Percentiles rank a stretch among this genome's conserved stretches.
Conservation (phyloP, 768 basidiomycete genomes). For the Gloeostereum incarnatum region DNA sequence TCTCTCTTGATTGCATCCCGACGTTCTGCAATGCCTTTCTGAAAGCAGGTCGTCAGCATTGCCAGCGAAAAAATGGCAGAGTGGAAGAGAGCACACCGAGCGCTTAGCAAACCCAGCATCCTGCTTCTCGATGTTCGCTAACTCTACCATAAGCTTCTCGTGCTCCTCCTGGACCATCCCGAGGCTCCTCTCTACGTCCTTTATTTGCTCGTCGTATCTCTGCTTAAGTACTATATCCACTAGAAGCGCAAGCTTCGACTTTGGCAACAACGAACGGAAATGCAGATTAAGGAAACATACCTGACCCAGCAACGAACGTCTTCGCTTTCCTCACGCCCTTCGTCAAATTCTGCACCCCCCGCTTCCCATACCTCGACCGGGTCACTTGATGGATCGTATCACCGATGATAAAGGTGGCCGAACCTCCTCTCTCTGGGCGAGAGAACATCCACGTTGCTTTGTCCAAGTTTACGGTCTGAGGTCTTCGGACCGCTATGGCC, state of each 20-base stretch:
- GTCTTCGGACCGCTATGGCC: conserved; percentile 61
- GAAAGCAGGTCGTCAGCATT: too few species aligned
- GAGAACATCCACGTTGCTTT: conserved; percentile 46
- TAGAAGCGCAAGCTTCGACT: too few species aligned
- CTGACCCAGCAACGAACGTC: conserved; percentile 40
- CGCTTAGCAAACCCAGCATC: too few species aligned
- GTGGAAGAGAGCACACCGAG: conserved; percentile 10
- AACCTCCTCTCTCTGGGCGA: too few species aligned
- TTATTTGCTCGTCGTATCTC: conserved; percentile 39
- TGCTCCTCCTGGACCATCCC: conserved; percentile 18
- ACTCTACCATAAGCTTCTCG: conserved; percentile 16
- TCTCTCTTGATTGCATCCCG: conserved; percentile 21
- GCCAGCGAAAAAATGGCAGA: background rate
- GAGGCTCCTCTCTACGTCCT: conserved; percentile 27
- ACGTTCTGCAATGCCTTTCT: conserved; percentile 27
- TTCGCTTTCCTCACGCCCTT: conserved; percentile 43
- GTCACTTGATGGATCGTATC: conserved; percentile 46
- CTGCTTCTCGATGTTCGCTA: too few species aligned
- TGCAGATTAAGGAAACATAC: conserved; percentile 38
- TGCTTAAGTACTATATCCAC: conserved; percentile 59
- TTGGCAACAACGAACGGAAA: too few species aligned
- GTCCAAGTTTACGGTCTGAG: conserved; percentile 36
- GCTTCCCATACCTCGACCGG: conserved; percentile 66
- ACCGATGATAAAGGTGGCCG: conserved; percentile 57
- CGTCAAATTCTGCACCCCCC: conserved; percentile 52